A percentile compares a stretch with the other conserved stretches of the same genome.
Evolutionary conservation across 2,329 filamentous ascomycete genomes (phyloP).

Genomic region (Domatiomyces globalis): DNA sequence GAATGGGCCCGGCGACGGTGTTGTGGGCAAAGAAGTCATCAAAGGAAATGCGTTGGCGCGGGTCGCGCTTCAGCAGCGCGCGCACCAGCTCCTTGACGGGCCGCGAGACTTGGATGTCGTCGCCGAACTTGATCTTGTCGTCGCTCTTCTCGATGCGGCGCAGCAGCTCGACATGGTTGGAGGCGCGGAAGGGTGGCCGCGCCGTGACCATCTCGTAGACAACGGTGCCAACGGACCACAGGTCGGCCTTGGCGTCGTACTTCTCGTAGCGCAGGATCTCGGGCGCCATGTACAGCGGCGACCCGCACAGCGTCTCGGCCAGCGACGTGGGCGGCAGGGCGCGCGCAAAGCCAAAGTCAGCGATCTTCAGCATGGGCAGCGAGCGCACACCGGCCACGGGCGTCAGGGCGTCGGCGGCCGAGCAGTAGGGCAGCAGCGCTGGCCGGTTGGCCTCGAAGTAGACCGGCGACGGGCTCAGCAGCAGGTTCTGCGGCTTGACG

Average conservation of each 20-base stretch:
- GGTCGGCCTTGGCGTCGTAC: constrained; percentile 89
- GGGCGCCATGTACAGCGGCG: constrained; percentile 94
- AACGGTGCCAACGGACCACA: constrained; percentile 96
- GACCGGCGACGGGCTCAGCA: constrained; percentile 67
- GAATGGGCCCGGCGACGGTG: constrained; percentile 62
- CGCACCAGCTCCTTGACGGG: constrained; percentile 72
- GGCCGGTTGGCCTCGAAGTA: constrained; percentile 51
- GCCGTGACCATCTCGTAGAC: constrained; percentile 90
- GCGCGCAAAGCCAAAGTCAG: constrained; percentile 96
- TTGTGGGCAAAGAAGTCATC: constrained; percentile 67
- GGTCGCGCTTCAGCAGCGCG: constrained; percentile 67
- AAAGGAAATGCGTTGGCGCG: constrained; percentile 73
- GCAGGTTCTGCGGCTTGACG: constrained; percentile 90
- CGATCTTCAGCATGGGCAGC: constrained; percentile 90
- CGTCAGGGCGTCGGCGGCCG: constrained; percentile 65
- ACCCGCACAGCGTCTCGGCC: constrained; percentile 91
- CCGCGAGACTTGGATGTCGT: constrained; percentile 54
- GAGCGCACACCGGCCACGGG: constrained; percentile 69
- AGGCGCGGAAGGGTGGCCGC: constrained; percentile 76
- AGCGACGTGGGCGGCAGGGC: constrained; percentile 80
- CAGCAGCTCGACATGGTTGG: constrained; percentile 86
- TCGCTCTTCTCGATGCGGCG: constrained; percentile 81
- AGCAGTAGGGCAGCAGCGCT: constrained; percentile 56
- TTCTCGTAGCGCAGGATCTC: constrained; percentile 95
- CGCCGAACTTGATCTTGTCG: constrained; percentile 70